A percentile compares a stretch with the other conserved stretches of the same genome.
phyloP scores from a whole-genome alignment of 1,284 basidiomycete genomes.

The Tilletia indica region DNA sequence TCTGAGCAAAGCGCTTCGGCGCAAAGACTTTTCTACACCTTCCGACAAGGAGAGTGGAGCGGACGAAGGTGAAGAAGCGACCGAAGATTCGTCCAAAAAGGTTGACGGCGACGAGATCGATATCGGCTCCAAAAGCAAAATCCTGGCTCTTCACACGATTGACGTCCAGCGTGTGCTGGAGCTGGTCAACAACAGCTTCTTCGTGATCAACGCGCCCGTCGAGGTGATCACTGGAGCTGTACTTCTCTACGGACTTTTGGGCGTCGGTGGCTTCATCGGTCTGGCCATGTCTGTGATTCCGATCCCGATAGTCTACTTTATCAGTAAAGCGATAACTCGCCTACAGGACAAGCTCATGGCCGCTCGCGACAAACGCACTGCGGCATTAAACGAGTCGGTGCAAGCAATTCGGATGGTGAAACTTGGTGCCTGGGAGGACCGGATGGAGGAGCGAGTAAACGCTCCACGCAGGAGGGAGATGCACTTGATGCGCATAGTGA shows the following conservation, averaged over 20 bases:
- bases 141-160: slow-evolving; percentile 33
- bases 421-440: slow-evolving; percentile 40
- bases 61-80: neutral
- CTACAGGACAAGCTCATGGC: slow-evolving; percentile 24
- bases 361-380: slow-evolving; percentile 33
- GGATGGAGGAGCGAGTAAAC: slow-evolving; percentile 28
- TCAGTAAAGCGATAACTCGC: slow-evolving; percentile 12
- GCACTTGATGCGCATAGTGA: neutral
- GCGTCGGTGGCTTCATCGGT: slow-evolving; percentile 35
- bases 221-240: slow-evolving; percentile 34
- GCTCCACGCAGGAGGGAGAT: slow-evolving; percentile 28
- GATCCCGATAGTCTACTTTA: slow-evolving; percentile 30
- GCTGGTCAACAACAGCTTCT: slow-evolving; percentile 24
- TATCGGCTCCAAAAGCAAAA: slow-evolving; percentile 22
- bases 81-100: neutral
- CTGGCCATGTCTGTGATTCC: slow-evolving; percentile 29
- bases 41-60: neutral
- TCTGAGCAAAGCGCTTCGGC: neutral
- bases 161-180: slow-evolving; percentile 28
- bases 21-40: slow-evolving; percentile 11
- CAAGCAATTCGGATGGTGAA: slow-evolving; percentile 43
- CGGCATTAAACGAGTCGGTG: slow-evolving; percentile 35
- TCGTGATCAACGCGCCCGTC: slow-evolving; percentile 29
- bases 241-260: slow-evolving; percentile 41
- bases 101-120: neutral